phyloP scores from a whole-genome alignment of 306 rosid genomes.

The Crotalaria pallida region DNA sequence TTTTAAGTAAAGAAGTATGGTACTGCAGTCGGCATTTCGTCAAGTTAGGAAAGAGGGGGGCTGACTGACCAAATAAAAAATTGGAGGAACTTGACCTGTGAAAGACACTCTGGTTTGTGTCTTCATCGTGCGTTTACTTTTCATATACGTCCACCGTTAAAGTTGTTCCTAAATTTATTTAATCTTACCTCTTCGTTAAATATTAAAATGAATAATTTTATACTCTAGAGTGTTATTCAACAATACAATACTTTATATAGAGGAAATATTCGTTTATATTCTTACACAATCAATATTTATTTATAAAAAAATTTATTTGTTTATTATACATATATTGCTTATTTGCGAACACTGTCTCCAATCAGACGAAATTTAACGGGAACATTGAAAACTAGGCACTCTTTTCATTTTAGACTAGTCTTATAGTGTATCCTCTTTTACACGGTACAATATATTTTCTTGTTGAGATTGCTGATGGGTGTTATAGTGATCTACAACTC shows the following conservation, averaged over 20 bases:
- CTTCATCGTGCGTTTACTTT: not conserved
- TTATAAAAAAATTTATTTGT: no score
- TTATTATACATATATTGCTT: no score
- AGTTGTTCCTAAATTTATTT: not conserved
- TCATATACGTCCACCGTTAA: not conserved
- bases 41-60: not conserved
- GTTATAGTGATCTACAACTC: not conserved
- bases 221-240: not conserved
- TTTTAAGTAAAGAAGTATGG: no score
- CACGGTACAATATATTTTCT: not conserved
- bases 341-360: no score
- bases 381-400: conserved; percentile 6
- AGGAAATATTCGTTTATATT: no score
- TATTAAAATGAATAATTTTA: not conserved
- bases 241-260: no score
- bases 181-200: not conserved
- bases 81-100: not conserved
- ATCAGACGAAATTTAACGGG: no score
- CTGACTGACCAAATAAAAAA: not conserved
- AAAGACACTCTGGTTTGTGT: not conserved
- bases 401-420: not conserved
- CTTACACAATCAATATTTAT: no score
- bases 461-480: not conserved
- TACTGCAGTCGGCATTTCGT: not conserved
- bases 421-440: not conserved